A percentile compares a stretch with the other conserved stretches of the same genome.
Evolutionary conservation across 2,329 filamentous ascomycete genomes (phyloP).

Genomic region (Coleophoma crateriformis): DNA sequence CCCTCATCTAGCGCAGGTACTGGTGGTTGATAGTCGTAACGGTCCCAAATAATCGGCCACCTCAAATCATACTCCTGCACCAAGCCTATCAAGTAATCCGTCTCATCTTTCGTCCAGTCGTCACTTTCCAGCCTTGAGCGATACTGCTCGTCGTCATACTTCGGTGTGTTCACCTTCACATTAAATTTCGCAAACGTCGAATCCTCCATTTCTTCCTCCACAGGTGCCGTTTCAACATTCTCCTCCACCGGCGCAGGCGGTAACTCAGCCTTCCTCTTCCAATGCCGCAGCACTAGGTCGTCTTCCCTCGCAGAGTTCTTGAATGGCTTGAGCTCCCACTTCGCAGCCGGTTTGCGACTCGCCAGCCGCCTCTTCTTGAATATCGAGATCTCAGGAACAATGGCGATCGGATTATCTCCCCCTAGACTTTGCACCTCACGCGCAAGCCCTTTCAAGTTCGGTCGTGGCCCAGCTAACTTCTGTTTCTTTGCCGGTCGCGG

Average conservation of each 20-base stretch:
- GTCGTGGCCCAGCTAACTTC: constrained; percentile 56
- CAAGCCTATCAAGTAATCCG: constrained; percentile 78
- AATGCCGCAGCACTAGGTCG: constrained; percentile 69
- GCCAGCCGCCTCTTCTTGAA: constrained; percentile 55
- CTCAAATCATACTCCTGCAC: constrained; percentile 77
- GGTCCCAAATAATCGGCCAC: constrained; percentile 88
- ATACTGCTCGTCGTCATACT: constrained; percentile 87
- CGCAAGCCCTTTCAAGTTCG: constrained; percentile 57
- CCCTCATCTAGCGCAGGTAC: constrained; percentile 36
- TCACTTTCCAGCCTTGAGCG: constrained; percentile 63
- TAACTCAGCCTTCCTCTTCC: constrained; percentile 61
- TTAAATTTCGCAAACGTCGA: constrained; percentile 82
- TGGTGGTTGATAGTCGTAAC: constrained; percentile 68
- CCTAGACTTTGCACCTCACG: constrained; percentile 61
- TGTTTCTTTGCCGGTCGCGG: constrained; percentile 67
- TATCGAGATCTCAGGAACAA: constrained; percentile 53
- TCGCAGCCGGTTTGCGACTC: constrained; percentile 48
- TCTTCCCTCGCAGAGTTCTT: constrained; percentile 73
- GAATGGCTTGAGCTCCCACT: constrained; percentile 68
- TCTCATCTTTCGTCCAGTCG: constrained; percentile 90
- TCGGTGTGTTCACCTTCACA: constrained; percentile 69
- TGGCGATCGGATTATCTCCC: constrained; percentile 61
- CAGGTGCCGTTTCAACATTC: constrained; percentile 30
- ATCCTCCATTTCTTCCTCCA: constrained; percentile 41
- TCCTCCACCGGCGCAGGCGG: constrained; percentile 32